Percentiles rank a stretch among this genome's conserved stretches.
Evolutionary conservation across 352 stramenopile genomes (phyloP).

Genomic region (Phytophthora ohioensis): DNA sequence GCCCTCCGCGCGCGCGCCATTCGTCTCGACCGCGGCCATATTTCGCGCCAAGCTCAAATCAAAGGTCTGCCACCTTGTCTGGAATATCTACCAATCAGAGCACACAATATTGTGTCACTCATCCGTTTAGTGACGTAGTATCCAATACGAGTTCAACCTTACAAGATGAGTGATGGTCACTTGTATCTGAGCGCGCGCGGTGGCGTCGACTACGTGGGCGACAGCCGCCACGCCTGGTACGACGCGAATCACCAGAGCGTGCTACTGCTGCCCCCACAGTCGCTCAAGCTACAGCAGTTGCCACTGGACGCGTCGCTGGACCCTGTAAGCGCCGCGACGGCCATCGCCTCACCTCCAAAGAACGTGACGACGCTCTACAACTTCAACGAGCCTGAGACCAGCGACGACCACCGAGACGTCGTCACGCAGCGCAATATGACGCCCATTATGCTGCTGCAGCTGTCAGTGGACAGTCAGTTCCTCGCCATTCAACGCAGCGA

Average conservation of each 20-base stretch:
- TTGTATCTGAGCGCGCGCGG: conserved; percentile 62
- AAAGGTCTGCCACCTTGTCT: not conserved
- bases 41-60: conserved; percentile 14
- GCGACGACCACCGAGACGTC: not conserved
- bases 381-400: conserved; percentile 36
- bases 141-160: conserved; percentile 19
- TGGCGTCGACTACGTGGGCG: conserved; percentile 52
- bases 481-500: conserved; percentile 84
- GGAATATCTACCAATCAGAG: conserved; percentile 5
- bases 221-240: conserved; percentile 53
- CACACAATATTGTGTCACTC: not conserved
- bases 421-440: conserved; percentile 11
- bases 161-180: conserved; percentile 58
- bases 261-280: conserved; percentile 51
- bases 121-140: not conserved
- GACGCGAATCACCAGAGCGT: conserved; percentile 65
- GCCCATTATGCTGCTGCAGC: conserved; percentile 45
- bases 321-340: conserved; percentile 14
- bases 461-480: conserved; percentile 77
- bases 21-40: conserved; percentile 13
- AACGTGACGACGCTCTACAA: conserved; percentile 53
- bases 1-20: conserved; percentile 2
- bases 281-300: conserved; percentile 52
- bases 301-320: conserved; percentile 50
- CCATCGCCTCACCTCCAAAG: not conserved